These are phyloP conservation scores for Podospora didyma DNA, from an alignment of 495 filamentous ascomycete genomes.

Conservation along the genomic window DNA sequence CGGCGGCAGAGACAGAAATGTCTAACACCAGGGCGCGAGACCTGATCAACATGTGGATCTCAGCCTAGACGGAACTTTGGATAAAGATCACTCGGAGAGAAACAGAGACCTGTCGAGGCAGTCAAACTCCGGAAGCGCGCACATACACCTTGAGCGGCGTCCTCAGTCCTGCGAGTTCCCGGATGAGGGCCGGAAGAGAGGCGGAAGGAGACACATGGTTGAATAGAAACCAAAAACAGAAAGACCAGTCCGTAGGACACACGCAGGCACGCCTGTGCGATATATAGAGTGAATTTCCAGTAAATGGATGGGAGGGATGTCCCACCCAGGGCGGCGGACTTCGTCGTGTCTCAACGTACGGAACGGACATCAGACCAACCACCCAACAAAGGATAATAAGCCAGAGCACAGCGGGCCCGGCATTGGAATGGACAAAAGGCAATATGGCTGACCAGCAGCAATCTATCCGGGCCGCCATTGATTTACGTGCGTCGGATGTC, in stretches of 20 bases:
- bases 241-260: background rate
- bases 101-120: background rate
- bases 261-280: background rate
- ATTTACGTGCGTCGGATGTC: slow-evolving; percentile 20
- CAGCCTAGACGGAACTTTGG: too few relatives aligned
- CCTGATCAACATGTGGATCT: too few relatives aligned
- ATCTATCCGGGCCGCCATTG: slow-evolving; percentile 24
- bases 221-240: background rate
- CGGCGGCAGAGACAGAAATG: too few relatives aligned
- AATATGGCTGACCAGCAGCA: slow-evolving; percentile 5
- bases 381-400: background rate
- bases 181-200: background rate
- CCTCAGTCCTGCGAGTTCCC: background rate
- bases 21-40: too few relatives aligned
- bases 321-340: too few relatives aligned
- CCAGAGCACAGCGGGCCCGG: too few relatives aligned
- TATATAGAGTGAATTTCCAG: background rate
- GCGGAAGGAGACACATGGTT: background rate
- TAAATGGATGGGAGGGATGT: background rate
- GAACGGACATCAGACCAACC: background rate
- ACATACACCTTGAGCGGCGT: background rate
- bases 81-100: background rate
- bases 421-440: background rate
- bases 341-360: background rate
- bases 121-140: background rate